Evolutionary conservation across 31 red algal genomes (phyloP).

Genomic region (Odonthalia washingtoniensis): DNA sequence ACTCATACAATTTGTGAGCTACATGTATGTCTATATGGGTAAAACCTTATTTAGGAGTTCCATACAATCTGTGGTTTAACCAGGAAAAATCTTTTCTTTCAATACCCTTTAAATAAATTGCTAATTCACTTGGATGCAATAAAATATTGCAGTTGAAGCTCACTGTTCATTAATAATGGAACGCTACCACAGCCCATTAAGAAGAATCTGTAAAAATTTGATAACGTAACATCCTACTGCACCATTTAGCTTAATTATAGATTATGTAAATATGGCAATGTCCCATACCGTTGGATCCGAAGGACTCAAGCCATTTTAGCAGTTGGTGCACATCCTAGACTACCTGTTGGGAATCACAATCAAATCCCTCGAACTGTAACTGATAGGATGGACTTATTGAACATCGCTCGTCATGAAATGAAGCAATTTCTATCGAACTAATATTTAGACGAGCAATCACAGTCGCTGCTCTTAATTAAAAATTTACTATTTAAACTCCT

Average conservation of each 20-base stretch:
- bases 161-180: conserved; percentile 36
- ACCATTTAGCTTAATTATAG: neutral
- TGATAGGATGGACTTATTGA: neutral
- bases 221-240: neutral
- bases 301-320: conserved; percentile 2
- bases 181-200: conserved; percentile 29
- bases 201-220: conserved; percentile 1
- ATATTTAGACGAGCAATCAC: too few species aligned
- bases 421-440: too few species aligned
- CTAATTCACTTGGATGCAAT: neutral
- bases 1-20: neutral
- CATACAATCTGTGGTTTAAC: neutral
- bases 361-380: neutral
- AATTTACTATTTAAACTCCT: neutral
- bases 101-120: neutral
- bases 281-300: conserved; percentile 4
- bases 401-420: neutral
- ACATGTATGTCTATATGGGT: neutral
- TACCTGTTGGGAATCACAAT: neutral
- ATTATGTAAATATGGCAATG: conserved; percentile 31
- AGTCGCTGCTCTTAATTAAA: neutral
- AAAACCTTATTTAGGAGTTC: neutral
- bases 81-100: neutral
- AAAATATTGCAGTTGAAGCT: conserved; percentile 21
- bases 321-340: conserved; percentile 22